Conservation (phyloP, 495 filamentous ascomycete species). For the Friedmanniomyces simplex region DNA sequence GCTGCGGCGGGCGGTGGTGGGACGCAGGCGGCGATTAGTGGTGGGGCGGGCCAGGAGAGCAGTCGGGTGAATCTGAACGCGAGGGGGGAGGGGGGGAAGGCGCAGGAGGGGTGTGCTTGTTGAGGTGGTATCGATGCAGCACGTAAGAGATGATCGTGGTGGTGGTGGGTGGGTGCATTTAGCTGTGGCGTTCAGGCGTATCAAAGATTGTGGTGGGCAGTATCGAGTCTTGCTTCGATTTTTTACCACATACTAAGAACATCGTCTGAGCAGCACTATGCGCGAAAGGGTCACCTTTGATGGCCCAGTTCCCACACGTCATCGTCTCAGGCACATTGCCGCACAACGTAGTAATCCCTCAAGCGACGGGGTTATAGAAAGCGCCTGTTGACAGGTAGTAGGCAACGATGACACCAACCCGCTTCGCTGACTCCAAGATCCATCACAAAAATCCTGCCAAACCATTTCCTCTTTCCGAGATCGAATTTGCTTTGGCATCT, state of each 20-base stretch:
- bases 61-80: constrained; percentile 62
- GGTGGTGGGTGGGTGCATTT: not conserved
- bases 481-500: too few species aligned
- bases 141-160: not conserved
- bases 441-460: too few species aligned
- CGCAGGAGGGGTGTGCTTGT: constrained; percentile 88
- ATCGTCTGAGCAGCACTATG: not conserved
- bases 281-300: too few species aligned
- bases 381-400: too few species aligned
- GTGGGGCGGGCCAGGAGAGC: constrained; percentile 40
- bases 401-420: too few species aligned
- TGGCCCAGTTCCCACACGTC: too few species aligned
- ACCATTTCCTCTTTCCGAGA: too few species aligned
- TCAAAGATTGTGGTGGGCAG: not conserved
- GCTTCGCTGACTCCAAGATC: too few species aligned
- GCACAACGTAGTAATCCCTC: too few species aligned
- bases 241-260: not conserved
- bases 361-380: too few species aligned
- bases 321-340: too few species aligned
- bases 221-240: not conserved
- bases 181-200: not conserved
- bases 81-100: constrained; percentile 41
- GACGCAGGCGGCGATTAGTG: constrained; percentile 32
- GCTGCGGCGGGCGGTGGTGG: constrained; percentile 40
- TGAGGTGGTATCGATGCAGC: constrained; percentile 39